Evolutionary conservation across 2,329 filamentous ascomycete genomes (phyloP).

Genomic region (Diaporthe citri): DNA sequence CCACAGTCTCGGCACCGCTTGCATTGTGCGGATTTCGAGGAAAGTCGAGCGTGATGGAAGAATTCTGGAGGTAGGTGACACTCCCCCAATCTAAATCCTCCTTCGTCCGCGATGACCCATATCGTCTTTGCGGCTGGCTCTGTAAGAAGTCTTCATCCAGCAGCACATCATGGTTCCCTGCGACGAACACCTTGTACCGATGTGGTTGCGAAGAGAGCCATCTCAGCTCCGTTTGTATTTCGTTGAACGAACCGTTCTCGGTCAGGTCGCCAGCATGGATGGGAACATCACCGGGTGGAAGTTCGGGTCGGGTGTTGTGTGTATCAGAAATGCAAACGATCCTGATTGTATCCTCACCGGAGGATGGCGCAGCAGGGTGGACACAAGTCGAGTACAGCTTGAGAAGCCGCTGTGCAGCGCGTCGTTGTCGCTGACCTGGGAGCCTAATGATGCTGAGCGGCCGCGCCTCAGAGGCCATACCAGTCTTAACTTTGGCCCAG

Average conservation of each 20-base stretch:
- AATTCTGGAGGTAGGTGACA: slow-evolving; percentile 44
- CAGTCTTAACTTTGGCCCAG: neutral
- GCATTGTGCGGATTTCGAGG: neutral
- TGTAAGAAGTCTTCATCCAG: slow-evolving; percentile 39
- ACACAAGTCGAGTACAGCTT: neutral
- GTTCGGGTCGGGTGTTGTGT: slow-evolving; percentile 51
- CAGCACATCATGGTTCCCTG: slow-evolving; percentile 44
- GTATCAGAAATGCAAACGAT: slow-evolving; percentile 58
- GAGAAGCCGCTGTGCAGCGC: neutral
- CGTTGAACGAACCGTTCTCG: slow-evolving; percentile 52
- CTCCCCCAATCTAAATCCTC: slow-evolving; percentile 43
- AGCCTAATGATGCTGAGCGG: neutral
- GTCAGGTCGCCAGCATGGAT: slow-evolving; percentile 58
- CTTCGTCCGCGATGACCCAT: slow-evolving; percentile 36
- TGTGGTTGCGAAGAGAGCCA: slow-evolving; percentile 53
- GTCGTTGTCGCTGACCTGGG: neutral
- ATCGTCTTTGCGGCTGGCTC: slow-evolving; percentile 40
- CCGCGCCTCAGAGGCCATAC: neutral
- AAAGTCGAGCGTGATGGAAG: slow-evolving; percentile 35
- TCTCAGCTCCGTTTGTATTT: slow-evolving; percentile 51
- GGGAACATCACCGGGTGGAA: slow-evolving; percentile 55
- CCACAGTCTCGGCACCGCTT: neutral
- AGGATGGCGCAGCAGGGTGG: neutral
- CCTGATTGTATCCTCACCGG: neutral
- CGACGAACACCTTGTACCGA: slow-evolving; percentile 52